Evolutionary conservation across 371 early-diverging fungal species (phyloP).

Genomic region (Mortierella polycephala): DNA sequence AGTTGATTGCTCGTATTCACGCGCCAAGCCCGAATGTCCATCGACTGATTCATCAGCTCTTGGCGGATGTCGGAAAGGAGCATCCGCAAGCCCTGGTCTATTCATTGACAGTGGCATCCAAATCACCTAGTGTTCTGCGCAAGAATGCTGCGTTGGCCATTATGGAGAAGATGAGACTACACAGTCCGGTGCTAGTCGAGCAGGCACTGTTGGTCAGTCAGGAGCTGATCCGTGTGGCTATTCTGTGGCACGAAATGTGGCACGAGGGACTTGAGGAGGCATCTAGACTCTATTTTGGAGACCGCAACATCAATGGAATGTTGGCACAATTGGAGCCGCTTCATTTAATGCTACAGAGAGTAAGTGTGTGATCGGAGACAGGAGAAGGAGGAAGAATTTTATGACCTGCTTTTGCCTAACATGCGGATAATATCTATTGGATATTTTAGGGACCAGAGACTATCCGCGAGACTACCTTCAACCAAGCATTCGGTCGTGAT

Average conservation of each 20-base stretch:
- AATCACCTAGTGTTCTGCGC: constrained; percentile 85
- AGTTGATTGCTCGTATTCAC: constrained; percentile 97
- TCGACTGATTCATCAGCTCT: constrained; percentile 87
- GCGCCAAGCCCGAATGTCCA: constrained; percentile 86
- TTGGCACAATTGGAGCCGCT: constrained; percentile 89
- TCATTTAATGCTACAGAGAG: constrained; percentile 89
- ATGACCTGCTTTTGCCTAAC: neutral
- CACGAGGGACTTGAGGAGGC: constrained; percentile 96
- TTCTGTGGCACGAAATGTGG: constrained; percentile 99
- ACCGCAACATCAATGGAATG: constrained; percentile 93
- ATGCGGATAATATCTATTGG: neutral
- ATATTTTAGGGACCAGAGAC: constrained; percentile 88
- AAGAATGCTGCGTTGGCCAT: constrained; percentile 88
- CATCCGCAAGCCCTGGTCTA: constrained; percentile 98
- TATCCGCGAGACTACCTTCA: constrained; percentile 92
- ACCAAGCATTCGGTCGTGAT: constrained; percentile 94
- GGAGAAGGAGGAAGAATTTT: too few relatives aligned
- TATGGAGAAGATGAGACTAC: constrained; percentile 92
- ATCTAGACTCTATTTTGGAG: constrained; percentile 86
- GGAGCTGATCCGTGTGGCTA: constrained; percentile 97
- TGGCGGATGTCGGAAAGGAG: constrained; percentile 92
- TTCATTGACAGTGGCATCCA: constrained; percentile 95
- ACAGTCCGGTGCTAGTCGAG: constrained; percentile 88
- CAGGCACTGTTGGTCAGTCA: constrained; percentile 95
- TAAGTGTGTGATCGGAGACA: constrained; percentile 26